These are phyloP conservation scores for Ailanthus altissimus DNA, from an alignment of 345 rosid species.

Conservation along the genomic window DNA sequence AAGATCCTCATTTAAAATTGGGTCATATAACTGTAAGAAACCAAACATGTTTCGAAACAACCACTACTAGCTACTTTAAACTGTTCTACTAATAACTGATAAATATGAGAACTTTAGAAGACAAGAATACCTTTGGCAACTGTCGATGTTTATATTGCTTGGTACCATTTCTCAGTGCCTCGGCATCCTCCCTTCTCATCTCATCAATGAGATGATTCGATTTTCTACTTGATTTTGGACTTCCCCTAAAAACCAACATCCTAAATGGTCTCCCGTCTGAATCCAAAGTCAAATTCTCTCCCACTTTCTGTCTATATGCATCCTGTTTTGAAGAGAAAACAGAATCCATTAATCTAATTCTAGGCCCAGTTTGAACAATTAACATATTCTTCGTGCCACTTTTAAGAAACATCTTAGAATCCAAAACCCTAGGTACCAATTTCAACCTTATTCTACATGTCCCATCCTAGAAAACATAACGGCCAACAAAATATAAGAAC, in stretches of 20 bases:
- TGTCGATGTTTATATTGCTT: constrained; percentile 22
- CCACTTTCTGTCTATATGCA: constrained; percentile 33
- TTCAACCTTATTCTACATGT: neutral
- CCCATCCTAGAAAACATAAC: neutral
- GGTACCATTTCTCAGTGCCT: constrained; percentile 12
- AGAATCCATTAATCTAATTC: neutral
- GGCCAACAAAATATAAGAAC: neutral
- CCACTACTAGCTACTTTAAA: neutral
- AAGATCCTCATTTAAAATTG: neutral
- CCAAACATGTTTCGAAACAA: neutral
- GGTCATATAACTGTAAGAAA: neutral
- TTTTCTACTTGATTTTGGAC: constrained; percentile 44
- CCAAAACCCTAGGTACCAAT: neutral
- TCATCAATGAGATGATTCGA: constrained; percentile 33
- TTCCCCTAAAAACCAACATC: constrained; percentile 58
- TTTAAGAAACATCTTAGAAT: neutral
- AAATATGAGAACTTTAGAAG: neutral
- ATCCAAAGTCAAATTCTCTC: constrained; percentile 41
- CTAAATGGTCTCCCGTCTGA: constrained; percentile 47
- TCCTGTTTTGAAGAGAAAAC: constrained; percentile 29
- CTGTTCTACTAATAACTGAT: neutral
- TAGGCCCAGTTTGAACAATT: neutral
- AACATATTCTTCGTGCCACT: neutral
- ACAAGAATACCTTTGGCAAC: constrained; percentile 36
- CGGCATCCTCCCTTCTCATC: constrained; percentile 38